A percentile compares a stretch with the other conserved stretches of the same genome.
Evolutionary conservation across 306 rosid species (phyloP).

Genomic region (Mimosa pudica): DNA sequence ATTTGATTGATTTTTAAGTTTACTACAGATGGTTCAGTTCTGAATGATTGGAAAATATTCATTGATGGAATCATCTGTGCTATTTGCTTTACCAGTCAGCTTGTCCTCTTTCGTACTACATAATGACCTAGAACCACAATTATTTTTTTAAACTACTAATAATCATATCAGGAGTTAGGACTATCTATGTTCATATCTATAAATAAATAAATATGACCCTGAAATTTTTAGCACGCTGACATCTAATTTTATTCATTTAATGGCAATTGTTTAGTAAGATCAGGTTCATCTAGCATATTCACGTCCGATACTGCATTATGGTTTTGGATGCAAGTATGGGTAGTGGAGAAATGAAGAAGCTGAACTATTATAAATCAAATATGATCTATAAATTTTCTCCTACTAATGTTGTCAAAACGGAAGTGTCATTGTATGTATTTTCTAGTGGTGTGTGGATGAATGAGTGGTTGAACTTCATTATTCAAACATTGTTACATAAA

Average conservation of each 20-base stretch:
- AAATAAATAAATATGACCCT: background rate
- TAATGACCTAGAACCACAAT: background rate
- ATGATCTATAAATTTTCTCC: constrained; percentile 11
- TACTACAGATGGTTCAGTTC: constrained; percentile 3
- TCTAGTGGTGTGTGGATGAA: background rate
- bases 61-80: background rate
- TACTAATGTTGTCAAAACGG: constrained; percentile 20
- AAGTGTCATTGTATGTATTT: background rate
- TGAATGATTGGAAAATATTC: background rate
- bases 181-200: background rate
- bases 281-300: background rate
- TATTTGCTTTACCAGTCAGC: background rate
- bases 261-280: background rate
- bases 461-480: constrained; percentile 8
- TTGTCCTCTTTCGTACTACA: background rate
- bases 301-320: background rate
- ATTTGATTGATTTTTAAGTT: constrained; percentile 22
- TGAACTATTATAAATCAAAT: constrained; percentile 3
- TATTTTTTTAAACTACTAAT: background rate
- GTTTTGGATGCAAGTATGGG: constrained; percentile 6
- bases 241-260: background rate
- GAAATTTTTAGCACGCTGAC: background rate
- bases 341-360: constrained; percentile 15
- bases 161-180: background rate
- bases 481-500: constrained; percentile 6